Evolutionary conservation across 352 stramenopile genomes (phyloP).

Genomic region (Phytophthora rubi): DNA sequence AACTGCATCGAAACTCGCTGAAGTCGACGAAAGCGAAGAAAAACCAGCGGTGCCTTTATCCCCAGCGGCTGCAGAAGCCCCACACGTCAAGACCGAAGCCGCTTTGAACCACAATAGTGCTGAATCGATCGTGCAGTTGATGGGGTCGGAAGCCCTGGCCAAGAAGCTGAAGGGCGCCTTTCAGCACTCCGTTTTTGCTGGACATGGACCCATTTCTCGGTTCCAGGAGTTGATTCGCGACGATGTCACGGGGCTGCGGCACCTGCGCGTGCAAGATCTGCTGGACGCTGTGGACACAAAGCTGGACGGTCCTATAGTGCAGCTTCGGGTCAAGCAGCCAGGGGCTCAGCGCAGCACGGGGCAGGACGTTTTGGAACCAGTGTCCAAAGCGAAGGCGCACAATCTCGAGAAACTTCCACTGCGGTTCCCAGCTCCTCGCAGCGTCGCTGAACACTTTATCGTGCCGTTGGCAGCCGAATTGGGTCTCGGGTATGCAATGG

Average conservation of each 20-base stretch:
- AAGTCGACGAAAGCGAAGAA: constrained; percentile 2
- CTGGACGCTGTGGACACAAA: constrained; percentile 33
- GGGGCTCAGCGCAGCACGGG: constrained; percentile 12
- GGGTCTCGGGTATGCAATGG: constrained; percentile 31
- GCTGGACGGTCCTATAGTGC: constrained; percentile 4
- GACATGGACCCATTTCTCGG: constrained; percentile 33
- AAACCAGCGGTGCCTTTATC: neutral
- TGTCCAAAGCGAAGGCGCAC: constrained; percentile 24
- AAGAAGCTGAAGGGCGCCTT: constrained; percentile 36
- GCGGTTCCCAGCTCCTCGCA: constrained; percentile 34
- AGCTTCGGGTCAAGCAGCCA: constrained; percentile 10
- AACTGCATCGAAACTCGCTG: neutral
- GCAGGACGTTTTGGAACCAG: constrained; percentile 13
- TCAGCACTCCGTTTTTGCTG: constrained; percentile 16
- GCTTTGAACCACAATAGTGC: neutral
- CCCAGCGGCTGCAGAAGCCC: neutral
- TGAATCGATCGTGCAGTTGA: constrained; percentile 28
- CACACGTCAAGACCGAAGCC: constrained; percentile 11
- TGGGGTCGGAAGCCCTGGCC: constrained; percentile 37
- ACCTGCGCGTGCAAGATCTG: constrained; percentile 33
- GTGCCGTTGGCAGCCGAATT: constrained; percentile 37
- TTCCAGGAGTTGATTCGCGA: constrained; percentile 46
- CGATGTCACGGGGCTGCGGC: constrained; percentile 28
- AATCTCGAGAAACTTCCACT: constrained; percentile 29
- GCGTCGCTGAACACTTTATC: constrained; percentile 29